phyloP scores from a whole-genome alignment of 2,329 filamentous ascomycete species.

The Fonsecaea pugnacius region DNA sequence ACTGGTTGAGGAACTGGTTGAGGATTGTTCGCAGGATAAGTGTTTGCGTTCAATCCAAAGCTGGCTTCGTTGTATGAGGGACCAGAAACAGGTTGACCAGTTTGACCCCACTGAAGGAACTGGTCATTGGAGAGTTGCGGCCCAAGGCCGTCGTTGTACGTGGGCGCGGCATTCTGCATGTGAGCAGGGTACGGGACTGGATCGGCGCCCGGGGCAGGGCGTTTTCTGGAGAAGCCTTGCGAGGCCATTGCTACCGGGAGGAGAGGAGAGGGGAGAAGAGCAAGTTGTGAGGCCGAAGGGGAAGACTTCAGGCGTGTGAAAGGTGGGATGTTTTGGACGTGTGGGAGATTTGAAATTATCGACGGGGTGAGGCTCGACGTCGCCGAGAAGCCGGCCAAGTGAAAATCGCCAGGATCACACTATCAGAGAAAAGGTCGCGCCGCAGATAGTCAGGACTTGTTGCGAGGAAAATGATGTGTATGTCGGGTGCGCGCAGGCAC shows the following conservation, averaged over 20 bases:
- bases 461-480: not conserved
- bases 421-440: not conserved
- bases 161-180: conserved; percentile 48
- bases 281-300: not conserved
- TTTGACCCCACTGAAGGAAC: conserved; percentile 60
- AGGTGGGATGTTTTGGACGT: not conserved
- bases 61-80: conserved; percentile 55
- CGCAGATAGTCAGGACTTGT: not conserved
- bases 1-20: conserved; percentile 41
- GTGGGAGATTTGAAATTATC: not conserved
- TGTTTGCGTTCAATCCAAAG: conserved; percentile 58
- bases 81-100: conserved; percentile 41
- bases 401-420: not conserved
- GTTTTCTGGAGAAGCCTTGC: conserved; percentile 64
- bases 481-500: not conserved
- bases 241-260: conserved; percentile 36
- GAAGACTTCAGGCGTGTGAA: not conserved
- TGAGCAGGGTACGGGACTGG: conserved; percentile 65
- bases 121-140: conserved; percentile 56
- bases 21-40: conserved; percentile 26
- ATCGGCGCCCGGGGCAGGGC: conserved; percentile 72
- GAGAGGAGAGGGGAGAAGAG: not conserved
- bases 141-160: conserved; percentile 48
- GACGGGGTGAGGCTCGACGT: not conserved
- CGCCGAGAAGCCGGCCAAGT: not conserved